Evolutionary conservation across 2,329 filamentous ascomycete species (phyloP).

Genomic region (Macrophomina pseudophaseolina): DNA sequence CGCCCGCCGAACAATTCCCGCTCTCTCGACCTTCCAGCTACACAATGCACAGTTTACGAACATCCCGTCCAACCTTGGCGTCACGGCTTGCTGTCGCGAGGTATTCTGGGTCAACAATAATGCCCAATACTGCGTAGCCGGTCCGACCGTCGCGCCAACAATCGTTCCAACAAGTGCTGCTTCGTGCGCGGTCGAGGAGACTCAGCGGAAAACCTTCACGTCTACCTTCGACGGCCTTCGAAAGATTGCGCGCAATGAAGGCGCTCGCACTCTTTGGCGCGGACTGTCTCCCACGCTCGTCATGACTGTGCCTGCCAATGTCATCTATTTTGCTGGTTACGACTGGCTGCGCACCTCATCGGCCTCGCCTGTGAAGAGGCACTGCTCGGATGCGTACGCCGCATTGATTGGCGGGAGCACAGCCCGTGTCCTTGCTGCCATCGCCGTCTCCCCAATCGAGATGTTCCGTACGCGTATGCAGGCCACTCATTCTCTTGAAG

Average conservation of each 20-base stretch:
- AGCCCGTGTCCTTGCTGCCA: conserved; percentile 80
- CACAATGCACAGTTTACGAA: conserved; percentile 59
- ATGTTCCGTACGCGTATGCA: conserved; percentile 94
- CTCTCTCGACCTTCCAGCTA: conserved; percentile 44
- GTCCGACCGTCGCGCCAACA: conserved; percentile 48
- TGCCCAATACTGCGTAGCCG: conserved; percentile 79
- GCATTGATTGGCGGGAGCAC: conserved; percentile 80
- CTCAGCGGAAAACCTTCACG: conserved; percentile 80
- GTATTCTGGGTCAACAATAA: conserved; percentile 95
- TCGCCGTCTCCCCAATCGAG: conserved; percentile 87
- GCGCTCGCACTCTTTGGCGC: conserved; percentile 83
- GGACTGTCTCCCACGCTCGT: conserved; percentile 91
- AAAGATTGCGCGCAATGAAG: conserved; percentile 95
- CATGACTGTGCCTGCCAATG: conserved; percentile 94
- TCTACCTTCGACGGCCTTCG: conserved; percentile 90
- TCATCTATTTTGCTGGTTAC: conserved; percentile 98
- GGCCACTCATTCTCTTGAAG: conserved; percentile 62
- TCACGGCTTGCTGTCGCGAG: conserved; percentile 93
- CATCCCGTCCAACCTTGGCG: conserved; percentile 82
- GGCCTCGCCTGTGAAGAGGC: conserved; percentile 70
- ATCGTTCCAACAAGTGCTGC: conserved; percentile 51
- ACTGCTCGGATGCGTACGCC: conserved; percentile 67
- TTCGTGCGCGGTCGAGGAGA: conserved; percentile 87
- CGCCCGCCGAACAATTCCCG: conserved; percentile 38
- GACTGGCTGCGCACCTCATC: conserved; percentile 85